A percentile compares a stretch with the other conserved stretches of the same genome.
These are phyloP conservation scores for Mycena crocata DNA, from an alignment of 768 basidiomycete genomes.

Conservation along the genomic window DNA sequence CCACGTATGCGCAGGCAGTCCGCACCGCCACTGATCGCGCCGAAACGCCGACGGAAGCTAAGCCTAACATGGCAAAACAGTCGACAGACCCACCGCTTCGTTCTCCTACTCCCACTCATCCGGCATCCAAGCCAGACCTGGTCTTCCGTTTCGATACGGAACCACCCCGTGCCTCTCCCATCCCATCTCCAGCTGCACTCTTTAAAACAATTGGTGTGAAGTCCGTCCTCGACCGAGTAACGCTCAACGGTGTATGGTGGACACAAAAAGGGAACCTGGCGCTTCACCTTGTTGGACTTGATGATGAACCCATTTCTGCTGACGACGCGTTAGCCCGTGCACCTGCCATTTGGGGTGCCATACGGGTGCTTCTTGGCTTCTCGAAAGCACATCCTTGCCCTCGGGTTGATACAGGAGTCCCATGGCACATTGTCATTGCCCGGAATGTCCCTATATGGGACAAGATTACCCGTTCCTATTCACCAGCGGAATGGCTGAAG, in stretches of 20 bases:
- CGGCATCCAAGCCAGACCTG: background rate
- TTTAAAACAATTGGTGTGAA: background rate
- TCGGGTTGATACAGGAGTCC: background rate
- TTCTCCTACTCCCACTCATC: background rate
- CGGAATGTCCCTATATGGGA: background rate
- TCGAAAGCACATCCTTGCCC: background rate
- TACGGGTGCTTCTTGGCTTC: background rate
- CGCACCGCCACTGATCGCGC: background rate
- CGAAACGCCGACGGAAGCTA: background rate
- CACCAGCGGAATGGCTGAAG: background rate
- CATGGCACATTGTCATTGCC: slow-evolving; percentile 6
- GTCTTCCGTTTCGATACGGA: background rate
- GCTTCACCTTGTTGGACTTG: background rate
- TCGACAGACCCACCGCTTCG: background rate
- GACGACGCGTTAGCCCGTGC: background rate
- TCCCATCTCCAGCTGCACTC: background rate
- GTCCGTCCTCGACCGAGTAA: background rate
- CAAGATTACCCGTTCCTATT: background rate
- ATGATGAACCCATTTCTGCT: background rate
- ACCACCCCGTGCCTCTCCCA: background rate
- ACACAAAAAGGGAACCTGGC: slow-evolving; percentile 4
- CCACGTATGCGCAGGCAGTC: background rate
- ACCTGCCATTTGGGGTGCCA: background rate
- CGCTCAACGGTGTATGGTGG: background rate
- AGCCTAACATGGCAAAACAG: background rate